These are phyloP conservation scores for Colletotrichum caudatum DNA, from an alignment of 2,329 filamentous ascomycete genomes.

Conservation along the genomic window DNA sequence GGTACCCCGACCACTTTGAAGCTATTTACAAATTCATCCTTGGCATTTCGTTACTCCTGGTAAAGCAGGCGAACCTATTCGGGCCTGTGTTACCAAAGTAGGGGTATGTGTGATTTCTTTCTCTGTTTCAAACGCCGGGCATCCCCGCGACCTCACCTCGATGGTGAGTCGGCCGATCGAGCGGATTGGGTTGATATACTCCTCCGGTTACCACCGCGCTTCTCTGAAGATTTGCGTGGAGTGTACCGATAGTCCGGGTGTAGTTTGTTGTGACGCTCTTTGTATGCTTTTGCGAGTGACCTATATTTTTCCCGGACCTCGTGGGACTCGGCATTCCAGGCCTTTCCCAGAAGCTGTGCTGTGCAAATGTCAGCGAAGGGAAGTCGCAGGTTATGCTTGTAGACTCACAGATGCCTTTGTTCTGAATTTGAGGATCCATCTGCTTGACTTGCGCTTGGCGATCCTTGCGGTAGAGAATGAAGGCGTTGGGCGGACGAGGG, in stretches of 20 bases:
- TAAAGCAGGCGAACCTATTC: not conserved
- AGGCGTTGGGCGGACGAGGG: constrained; percentile 49
- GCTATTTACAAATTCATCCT: not conserved
- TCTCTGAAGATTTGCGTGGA: constrained; percentile 50
- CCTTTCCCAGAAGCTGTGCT: constrained; percentile 47
- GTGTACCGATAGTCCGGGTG: constrained; percentile 56
- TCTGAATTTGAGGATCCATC: constrained; percentile 45
- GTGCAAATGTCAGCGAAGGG: constrained; percentile 4
- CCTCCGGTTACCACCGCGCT: constrained; percentile 33
- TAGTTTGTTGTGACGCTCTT: constrained; percentile 45
- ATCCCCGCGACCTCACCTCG: not conserved
- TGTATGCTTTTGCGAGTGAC: constrained; percentile 44
- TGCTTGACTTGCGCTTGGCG: constrained; percentile 45
- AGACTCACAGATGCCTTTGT: constrained; percentile 49
- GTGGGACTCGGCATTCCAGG: constrained; percentile 48
- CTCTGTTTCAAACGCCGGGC: not conserved
- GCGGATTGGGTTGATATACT: not conserved
- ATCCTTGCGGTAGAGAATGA: constrained; percentile 51
- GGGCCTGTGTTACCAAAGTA: not conserved
- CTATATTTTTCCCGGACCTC: constrained; percentile 41
- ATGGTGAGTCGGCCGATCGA: not conserved
- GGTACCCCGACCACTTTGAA: no score
- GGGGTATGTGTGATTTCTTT: not conserved
- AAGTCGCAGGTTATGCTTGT: no score
- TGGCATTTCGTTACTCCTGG: not conserved